Conservation (phyloP, 164 flowering plant species). For the Akebia trifoliata region DNA sequence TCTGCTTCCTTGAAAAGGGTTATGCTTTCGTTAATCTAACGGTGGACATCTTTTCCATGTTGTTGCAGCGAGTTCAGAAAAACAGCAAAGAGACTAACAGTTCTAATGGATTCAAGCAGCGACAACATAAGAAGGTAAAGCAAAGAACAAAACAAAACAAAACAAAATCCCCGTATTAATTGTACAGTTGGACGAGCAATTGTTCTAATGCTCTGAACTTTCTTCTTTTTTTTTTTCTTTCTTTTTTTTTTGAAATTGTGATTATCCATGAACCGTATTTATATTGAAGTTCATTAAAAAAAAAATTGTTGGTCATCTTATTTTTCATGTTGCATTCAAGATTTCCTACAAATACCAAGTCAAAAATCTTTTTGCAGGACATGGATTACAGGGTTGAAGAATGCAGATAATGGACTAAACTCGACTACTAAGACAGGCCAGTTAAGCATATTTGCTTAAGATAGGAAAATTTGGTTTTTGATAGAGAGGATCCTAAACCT, state of each 20-base stretch:
- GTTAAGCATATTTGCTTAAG: slow-evolving; percentile 49
- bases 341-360: slow-evolving; percentile 3
- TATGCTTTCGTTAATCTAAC: background rate
- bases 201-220: background rate
- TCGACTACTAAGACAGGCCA: slow-evolving; percentile 51
- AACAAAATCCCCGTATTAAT: background rate
- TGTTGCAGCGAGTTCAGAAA: slow-evolving; percentile 54
- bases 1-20: background rate
- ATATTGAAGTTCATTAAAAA: too few species aligned
- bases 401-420: slow-evolving; percentile 43
- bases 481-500: slow-evolving; percentile 9
- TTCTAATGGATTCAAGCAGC: slow-evolving; percentile 39
- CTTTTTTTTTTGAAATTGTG: too few species aligned
- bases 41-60: background rate
- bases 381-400: slow-evolving; percentile 43
- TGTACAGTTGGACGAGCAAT: slow-evolving; percentile 1
- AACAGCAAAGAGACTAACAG: slow-evolving; percentile 55
- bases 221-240: background rate
- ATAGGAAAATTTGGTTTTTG: slow-evolving; percentile 1
- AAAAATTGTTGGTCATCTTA: too few species aligned
- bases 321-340: too few species aligned
- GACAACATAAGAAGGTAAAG: slow-evolving; percentile 36
- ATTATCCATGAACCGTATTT: too few species aligned
- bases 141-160: slow-evolving; percentile 2
- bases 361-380: slow-evolving; percentile 36